Evolutionary conservation across 306 rosid species (phyloP).

Genomic region (Glycine tomentella): DNA sequence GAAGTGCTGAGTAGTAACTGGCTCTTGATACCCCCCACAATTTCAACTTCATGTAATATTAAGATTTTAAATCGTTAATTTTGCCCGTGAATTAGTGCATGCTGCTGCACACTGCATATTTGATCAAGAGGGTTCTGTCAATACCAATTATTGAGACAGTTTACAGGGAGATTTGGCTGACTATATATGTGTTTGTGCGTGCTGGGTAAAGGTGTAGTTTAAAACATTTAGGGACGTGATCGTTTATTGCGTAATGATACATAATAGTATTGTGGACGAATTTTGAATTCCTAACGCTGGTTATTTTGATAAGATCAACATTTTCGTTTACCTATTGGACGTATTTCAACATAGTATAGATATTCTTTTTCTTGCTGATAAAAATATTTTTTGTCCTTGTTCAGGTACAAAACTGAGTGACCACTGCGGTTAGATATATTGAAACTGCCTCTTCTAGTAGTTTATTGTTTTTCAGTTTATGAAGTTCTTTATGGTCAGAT

Average conservation of each 20-base stretch:
- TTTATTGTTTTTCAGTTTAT: too few relatives aligned
- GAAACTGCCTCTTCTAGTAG: too few relatives aligned
- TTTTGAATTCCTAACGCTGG: not conserved
- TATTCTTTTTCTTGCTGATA: not conserved
- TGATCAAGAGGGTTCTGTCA: constrained; percentile 27
- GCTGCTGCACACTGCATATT: constrained; percentile 34
- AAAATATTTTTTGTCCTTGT: too few relatives aligned
- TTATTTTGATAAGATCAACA: constrained; percentile 2
- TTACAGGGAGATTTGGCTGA: not conserved
- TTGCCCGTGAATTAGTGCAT: constrained; percentile 40
- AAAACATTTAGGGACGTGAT: not conserved
- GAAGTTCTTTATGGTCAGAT: too few relatives aligned
- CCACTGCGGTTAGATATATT: too few relatives aligned
- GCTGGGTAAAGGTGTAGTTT: not conserved
- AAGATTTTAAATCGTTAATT: constrained; percentile 39
- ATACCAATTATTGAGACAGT: not conserved
- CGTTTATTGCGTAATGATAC: not conserved
- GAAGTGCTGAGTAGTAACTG: constrained; percentile 42
- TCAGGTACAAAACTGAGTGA: too few relatives aligned
- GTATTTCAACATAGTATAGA: not conserved
- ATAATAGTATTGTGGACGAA: not conserved
- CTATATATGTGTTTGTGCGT: not conserved
- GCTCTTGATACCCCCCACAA: constrained; percentile 30
- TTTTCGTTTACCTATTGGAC: not conserved
- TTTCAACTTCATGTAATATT: constrained; percentile 42